phyloP scores from a whole-genome alignment of 139 green algal genomes.

The Chlamydomonas urium region DNA sequence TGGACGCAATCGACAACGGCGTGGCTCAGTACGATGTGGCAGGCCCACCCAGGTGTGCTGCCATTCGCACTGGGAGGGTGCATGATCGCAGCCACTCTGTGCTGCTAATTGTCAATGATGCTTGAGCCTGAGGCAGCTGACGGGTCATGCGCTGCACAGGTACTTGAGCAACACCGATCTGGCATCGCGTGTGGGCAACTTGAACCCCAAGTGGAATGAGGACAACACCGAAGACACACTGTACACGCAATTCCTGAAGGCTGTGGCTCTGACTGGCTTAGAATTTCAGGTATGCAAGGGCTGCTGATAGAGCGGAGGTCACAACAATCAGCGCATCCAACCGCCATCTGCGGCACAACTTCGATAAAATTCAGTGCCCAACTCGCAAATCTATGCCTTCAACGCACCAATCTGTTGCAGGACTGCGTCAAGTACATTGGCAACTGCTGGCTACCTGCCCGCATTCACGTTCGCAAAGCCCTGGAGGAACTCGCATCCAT shows the following conservation, averaged over 20 bases:
- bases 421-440: conserved; percentile 9
- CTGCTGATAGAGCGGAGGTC: too few species aligned
- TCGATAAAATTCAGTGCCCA: too few species aligned
- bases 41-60: not conserved
- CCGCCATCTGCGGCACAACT: too few species aligned
- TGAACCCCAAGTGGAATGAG: conserved; percentile 92
- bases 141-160: not conserved
- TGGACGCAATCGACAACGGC: conserved; percentile 97
- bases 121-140: too few species aligned
- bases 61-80: too few species aligned
- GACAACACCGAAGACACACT: conserved; percentile 42
- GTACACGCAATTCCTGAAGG: conserved; percentile 69
- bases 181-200: conserved; percentile 61
- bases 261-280: conserved; percentile 76
- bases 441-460: conserved; percentile 81
- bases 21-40: conserved; percentile 57
- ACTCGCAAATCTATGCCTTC: too few species aligned
- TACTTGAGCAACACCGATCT: conserved; percentile 90
- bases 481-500: not conserved
- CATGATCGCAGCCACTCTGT: too few species aligned
- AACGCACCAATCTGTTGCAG: too few species aligned
- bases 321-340: too few species aligned
- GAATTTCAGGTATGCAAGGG: conserved; percentile 73
- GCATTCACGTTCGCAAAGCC: conserved; percentile 15
- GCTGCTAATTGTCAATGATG: too few species aligned